Evolutionary conservation across 2,329 filamentous ascomycete species (phyloP).

Genomic region (Ascochyta viciae-villosae): DNA sequence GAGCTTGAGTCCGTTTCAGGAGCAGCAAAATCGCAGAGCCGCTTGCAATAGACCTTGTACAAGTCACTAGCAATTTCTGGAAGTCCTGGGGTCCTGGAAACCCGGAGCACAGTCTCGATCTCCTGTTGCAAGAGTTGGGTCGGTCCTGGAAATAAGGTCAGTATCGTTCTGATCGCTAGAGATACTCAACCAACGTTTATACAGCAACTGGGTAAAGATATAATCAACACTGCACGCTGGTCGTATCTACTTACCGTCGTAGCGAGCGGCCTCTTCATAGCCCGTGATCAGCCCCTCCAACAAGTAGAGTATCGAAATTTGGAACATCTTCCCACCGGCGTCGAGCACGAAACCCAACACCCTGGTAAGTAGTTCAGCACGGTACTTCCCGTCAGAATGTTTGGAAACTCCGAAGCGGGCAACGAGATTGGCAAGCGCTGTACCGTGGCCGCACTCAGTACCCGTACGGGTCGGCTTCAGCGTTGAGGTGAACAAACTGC

Average conservation of each 20-base stretch:
- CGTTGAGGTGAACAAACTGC: constrained; percentile 52
- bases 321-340: constrained; percentile 47
- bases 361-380: constrained; percentile 32
- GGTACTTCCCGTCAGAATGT: constrained; percentile 12
- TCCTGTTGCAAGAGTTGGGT: constrained; percentile 29
- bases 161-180: not conserved
- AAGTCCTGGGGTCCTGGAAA: constrained; percentile 49
- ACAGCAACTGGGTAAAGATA: too few species aligned
- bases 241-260: not conserved
- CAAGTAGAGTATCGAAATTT: constrained; percentile 52
- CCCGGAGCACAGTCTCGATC: constrained; percentile 43
- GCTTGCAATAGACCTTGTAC: constrained; percentile 37
- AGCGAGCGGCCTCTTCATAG: constrained; percentile 15
- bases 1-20: constrained; percentile 3
- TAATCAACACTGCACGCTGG: not conserved
- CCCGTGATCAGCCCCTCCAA: constrained; percentile 52
- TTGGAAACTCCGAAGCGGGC: constrained; percentile 34
- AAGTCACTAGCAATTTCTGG: constrained; percentile 55
- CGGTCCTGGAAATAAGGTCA: not conserved
- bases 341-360: constrained; percentile 49
- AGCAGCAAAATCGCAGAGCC: constrained; percentile 30
- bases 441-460: constrained; percentile 52
- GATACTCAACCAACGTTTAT: too few species aligned
- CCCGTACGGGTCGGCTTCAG: constrained; percentile 39
- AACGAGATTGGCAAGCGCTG: constrained; percentile 48